Evolutionary conservation across 2,329 filamentous ascomycete species (phyloP).

Genomic region (Hypomyces perniciosus): DNA sequence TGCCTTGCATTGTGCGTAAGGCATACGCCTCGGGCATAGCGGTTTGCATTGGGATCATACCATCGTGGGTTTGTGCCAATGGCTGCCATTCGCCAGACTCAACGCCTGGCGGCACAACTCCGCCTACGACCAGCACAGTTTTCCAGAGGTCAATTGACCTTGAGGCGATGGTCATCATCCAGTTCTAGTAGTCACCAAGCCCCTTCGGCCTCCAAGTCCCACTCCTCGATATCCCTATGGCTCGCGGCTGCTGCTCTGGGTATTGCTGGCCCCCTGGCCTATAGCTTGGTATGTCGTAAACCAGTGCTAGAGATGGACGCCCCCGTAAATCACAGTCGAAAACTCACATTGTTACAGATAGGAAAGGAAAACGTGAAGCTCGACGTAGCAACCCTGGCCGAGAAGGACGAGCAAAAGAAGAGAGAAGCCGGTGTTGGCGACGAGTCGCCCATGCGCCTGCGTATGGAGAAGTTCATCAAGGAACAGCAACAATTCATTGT

Average conservation of each 20-base stretch:
- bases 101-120: constrained; percentile 26
- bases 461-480: constrained; percentile 96
- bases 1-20: too few relatives aligned
- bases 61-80: constrained; percentile 15
- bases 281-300: constrained; percentile 48
- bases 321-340: neutral
- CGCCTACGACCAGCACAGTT: constrained; percentile 20
- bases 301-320: neutral
- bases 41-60: neutral
- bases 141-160: constrained; percentile 22
- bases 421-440: constrained; percentile 61
- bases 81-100: constrained; percentile 26
- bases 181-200: constrained; percentile 18
- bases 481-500: constrained; percentile 88
- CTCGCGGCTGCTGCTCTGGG: constrained; percentile 40
- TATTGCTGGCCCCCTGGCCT: constrained; percentile 47
- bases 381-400: constrained; percentile 69
- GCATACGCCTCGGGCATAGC: too few relatives aligned
- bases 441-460: constrained; percentile 88
- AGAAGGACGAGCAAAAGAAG: constrained; percentile 76
- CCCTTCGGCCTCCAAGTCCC: constrained; percentile 16
- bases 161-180: constrained; percentile 21
- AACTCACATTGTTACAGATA: constrained; percentile 27
- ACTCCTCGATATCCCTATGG: constrained; percentile 20
- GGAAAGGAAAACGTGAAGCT: constrained; percentile 38